Percentiles rank a stretch among this genome's conserved stretches.
Conservation (phyloP, 2,329 filamentous ascomycete genomes). For the Epichloe gansuensis region DNA sequence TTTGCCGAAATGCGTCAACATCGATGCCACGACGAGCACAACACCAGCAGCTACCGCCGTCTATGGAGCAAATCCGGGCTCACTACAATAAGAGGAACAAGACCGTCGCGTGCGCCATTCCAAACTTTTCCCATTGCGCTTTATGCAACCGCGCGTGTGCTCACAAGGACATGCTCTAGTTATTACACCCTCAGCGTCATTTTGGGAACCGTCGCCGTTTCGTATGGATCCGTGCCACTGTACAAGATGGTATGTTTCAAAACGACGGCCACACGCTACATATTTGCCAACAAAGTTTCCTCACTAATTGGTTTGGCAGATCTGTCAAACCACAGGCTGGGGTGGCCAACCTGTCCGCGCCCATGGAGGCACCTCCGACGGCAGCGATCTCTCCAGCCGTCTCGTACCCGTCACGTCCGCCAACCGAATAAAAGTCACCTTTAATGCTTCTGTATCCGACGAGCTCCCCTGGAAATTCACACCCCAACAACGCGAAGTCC, state of each 20-base stretch:
- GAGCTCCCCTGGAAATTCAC: conserved; percentile 95
- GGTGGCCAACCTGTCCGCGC: conserved; percentile 85
- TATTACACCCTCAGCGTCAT: conserved; percentile 68
- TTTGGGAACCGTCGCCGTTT: conserved; percentile 64
- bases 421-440: conserved; percentile 84
- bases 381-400: conserved; percentile 56
- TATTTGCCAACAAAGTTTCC: background rate
- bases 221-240: conserved; percentile 72
- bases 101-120: conserved; percentile 34
- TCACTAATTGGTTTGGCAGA: conserved; percentile 24
- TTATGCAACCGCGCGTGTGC: background rate
- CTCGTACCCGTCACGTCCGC: conserved; percentile 69
- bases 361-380: conserved; percentile 39
- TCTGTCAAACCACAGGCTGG: conserved; percentile 80
- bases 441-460: conserved; percentile 90
- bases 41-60: conserved; percentile 16
- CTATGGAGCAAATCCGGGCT: conserved; percentile 51
- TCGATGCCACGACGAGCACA: conserved; percentile 13
- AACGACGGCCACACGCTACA: background rate
- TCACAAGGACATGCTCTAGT: conserved; percentile 23
- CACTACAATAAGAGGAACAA: conserved; percentile 55
- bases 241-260: conserved; percentile 62
- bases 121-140: background rate
- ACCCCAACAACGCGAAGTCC: conserved; percentile 91
- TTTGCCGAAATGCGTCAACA: conserved; percentile 21